phyloP scores from a whole-genome alignment of 164 flowering plant species.

The Houttuynia cordata region DNA sequence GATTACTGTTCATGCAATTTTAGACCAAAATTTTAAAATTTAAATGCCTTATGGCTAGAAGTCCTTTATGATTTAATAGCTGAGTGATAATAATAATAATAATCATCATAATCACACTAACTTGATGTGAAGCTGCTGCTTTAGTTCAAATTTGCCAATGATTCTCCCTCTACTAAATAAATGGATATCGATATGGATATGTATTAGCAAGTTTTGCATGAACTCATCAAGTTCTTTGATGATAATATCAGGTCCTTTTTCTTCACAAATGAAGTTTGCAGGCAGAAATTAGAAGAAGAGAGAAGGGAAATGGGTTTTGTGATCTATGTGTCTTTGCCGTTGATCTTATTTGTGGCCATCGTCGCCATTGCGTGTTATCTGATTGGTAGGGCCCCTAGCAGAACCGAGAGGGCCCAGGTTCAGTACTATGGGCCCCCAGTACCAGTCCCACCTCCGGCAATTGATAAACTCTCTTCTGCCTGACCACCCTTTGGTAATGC shows the following conservation, averaged over 20 bases:
- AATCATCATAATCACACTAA: too few species aligned
- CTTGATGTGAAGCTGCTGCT: too few species aligned
- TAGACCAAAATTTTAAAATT: too few species aligned
- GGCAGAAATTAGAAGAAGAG: neutral
- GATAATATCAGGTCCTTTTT: too few species aligned
- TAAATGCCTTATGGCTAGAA: too few species aligned
- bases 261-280: neutral
- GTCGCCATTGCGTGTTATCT: constrained; percentile 35
- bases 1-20: too few species aligned
- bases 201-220: neutral
- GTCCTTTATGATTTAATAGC: too few species aligned
- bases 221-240: neutral
- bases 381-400: constrained; percentile 26
- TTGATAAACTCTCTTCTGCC: neutral
- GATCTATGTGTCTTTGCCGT: constrained; percentile 9
- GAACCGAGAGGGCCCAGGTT: constrained; percentile 12
- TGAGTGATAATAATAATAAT: too few species aligned
- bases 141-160: neutral
- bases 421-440: constrained; percentile 28
- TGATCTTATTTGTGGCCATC: constrained; percentile 29
- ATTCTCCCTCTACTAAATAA: neutral
- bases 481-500: too few species aligned
- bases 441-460: constrained; percentile 8
- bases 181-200: too few species aligned
- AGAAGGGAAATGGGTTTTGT: constrained; percentile 5